A percentile compares a stretch with the other conserved stretches of the same genome.
These are phyloP conservation scores for Heritiera littoralis DNA, from an alignment of 345 rosid genomes.

Conservation along the genomic window DNA sequence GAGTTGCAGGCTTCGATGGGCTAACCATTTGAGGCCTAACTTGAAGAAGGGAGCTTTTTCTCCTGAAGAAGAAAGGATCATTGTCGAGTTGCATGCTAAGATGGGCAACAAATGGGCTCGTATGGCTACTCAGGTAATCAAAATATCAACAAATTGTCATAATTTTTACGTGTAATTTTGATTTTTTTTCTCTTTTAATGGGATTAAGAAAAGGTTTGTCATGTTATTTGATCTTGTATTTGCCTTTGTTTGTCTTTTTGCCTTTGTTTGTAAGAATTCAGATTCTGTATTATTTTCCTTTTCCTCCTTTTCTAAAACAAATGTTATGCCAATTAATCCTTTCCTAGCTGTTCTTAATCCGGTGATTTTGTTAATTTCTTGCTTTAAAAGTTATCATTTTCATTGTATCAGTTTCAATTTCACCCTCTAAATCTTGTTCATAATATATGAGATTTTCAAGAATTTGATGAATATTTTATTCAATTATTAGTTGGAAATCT, in stretches of 20 bases:
- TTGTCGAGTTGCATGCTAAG: constrained; percentile 55
- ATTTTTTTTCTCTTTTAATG: neutral
- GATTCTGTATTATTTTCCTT: neutral
- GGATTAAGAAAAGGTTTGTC: neutral
- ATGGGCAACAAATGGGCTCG: constrained; percentile 70
- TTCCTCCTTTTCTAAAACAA: no score
- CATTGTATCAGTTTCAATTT: neutral
- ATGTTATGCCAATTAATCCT: no score
- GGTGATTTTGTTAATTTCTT: neutral
- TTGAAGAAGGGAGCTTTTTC: constrained; percentile 56
- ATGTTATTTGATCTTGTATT: neutral
- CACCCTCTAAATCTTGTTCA: neutral
- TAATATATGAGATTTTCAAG: neutral
- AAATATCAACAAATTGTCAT: neutral
- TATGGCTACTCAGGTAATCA: constrained; percentile 59
- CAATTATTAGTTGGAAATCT: neutral
- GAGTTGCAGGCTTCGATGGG: constrained; percentile 65
- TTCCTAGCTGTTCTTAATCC: neutral
- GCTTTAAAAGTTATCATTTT: neutral
- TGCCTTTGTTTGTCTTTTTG: no score
- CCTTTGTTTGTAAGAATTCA: neutral
- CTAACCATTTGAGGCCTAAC: constrained; percentile 57
- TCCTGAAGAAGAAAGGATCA: constrained; percentile 52
- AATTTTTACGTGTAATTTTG: neutral
- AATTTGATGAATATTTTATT: neutral